A percentile compares a stretch with the other conserved stretches of the same genome.
Evolutionary conservation across 768 basidiomycete species (phyloP).

Genomic region (Calvatia gigantea): DNA sequence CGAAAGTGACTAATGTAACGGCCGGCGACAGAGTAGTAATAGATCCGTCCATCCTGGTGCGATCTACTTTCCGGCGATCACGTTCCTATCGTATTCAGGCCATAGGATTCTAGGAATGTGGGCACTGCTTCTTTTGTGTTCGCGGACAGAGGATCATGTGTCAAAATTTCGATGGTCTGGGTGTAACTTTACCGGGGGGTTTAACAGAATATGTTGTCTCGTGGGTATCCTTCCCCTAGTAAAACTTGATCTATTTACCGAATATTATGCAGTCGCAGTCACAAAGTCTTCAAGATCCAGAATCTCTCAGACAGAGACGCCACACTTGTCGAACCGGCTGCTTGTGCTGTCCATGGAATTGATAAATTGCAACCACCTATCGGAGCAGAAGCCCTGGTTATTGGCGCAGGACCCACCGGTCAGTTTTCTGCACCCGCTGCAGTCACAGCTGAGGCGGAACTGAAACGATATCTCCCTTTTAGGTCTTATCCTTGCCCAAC

Average conservation of each 20-base stretch:
- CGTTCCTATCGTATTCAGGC: not conserved
- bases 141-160: constrained; percentile 81
- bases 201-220: constrained; percentile 89
- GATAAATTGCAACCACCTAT: constrained; percentile 83
- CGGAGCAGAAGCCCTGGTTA: constrained; percentile 77
- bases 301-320: constrained; percentile 87
- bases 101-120: constrained; percentile 50
- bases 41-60: constrained; percentile 63
- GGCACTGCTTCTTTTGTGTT: constrained; percentile 83
- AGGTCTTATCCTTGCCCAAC: constrained; percentile 79
- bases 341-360: constrained; percentile 89
- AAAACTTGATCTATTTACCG: not conserved
- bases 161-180: constrained; percentile 79
- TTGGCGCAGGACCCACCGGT: constrained; percentile 83
- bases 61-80: constrained; percentile 16
- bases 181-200: constrained; percentile 81
- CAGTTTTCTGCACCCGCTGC: not conserved
- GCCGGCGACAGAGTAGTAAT: constrained; percentile 83
- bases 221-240: constrained; percentile 40
- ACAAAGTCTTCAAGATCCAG: constrained; percentile 86
- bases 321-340: constrained; percentile 84
- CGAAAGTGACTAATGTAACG: constrained; percentile 72
- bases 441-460: not conserved
- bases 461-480: not conserved
- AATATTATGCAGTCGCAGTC: not conserved